Base-by-base conservation (phyloP, 345 rosid species). In the Erodium maritimum region DNA sequence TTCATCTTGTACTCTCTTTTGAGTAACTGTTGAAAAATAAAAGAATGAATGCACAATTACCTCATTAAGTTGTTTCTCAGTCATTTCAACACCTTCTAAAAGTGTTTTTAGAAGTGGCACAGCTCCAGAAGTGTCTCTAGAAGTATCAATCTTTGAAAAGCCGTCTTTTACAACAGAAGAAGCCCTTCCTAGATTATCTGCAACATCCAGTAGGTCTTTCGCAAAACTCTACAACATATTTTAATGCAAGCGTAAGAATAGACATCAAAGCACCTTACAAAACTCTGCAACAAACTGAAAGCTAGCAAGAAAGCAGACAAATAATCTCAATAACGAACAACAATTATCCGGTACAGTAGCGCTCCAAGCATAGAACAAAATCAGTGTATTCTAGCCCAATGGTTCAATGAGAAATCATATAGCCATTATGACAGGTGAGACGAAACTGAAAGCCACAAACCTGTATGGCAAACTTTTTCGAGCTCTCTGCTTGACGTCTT, bases 71-170 rank as follows among this genome's bases (percentile, higher is more conserved):
- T 89, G 96, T 71, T 89, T 93, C 75, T 89, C 99, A 13, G 99
- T 93, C 99, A 89, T 93, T 65, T 87, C 96, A 70, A 93, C 99
- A 51, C 99, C 97, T 72, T 85, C 95, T 42, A 90, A 70, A 65
- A 93, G 95, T 7, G 82, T 87, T 69, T 81, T 81, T 29, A 93
- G 72, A 23, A 89, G 80, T 25, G 84, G 82, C 52, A 69, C 78
- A 55, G 91, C 95, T 55, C 88, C 86, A 17, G 67, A 59, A 9
- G 82, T 50, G 65, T 85, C 94, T 37, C 71, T 66, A 51, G 93
- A 83, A 19, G 77, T 54, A 50, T 87, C 90, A 2, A 89, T 61
- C 74, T 90, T 87, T 4, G 85, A 59, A 58, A 82, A 93, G 59
- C 91, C 80, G 24, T 66, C 85, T 71, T 89, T 89, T 61, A 80